Evolutionary conservation across 2,329 filamentous ascomycete species (phyloP).

Genomic region (Neofusicoccum cordaticola): DNA sequence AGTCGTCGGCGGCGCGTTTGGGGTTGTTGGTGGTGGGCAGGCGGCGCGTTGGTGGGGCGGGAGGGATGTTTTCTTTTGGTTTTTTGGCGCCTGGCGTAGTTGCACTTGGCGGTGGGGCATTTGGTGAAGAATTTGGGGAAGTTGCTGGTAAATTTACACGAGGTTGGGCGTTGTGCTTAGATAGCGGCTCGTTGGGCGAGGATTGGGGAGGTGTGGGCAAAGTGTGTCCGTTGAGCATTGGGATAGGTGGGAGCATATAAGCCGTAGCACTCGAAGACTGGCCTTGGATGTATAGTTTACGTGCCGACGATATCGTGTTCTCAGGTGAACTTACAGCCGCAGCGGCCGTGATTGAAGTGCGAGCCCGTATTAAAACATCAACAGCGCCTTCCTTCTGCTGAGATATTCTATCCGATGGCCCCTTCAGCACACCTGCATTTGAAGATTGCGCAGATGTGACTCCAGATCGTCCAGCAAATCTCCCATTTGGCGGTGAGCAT

Average conservation of each 20-base stretch:
- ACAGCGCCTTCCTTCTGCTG: not conserved
- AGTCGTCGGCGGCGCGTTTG: constrained; percentile 5
- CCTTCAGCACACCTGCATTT: not conserved
- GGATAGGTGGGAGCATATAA: not conserved
- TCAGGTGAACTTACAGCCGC: no score
- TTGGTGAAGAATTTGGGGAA: not conserved
- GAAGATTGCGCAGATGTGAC: not conserved
- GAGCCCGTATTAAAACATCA: not conserved
- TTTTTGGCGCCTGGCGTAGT: not conserved
- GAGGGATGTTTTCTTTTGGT: not conserved
- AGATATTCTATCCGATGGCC: not conserved
- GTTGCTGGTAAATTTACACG: not conserved
- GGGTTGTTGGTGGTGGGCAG: not conserved
- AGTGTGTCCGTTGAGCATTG: not conserved
- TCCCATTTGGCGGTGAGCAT: no score
- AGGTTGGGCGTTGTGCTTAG: not conserved
- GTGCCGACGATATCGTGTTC: no score
- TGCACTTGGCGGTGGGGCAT: not conserved
- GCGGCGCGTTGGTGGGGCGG: not conserved
- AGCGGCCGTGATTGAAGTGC: not conserved
- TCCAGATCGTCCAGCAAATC: no score
- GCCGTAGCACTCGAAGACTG: not conserved
- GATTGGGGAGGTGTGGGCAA: constrained; percentile 2
- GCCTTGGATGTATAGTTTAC: no score
- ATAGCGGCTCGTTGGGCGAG: not conserved